These are phyloP conservation scores for Metschnikowia baotianmanensis DNA, from an alignment of 805 yeast species.

Conservation along the genomic window DNA sequence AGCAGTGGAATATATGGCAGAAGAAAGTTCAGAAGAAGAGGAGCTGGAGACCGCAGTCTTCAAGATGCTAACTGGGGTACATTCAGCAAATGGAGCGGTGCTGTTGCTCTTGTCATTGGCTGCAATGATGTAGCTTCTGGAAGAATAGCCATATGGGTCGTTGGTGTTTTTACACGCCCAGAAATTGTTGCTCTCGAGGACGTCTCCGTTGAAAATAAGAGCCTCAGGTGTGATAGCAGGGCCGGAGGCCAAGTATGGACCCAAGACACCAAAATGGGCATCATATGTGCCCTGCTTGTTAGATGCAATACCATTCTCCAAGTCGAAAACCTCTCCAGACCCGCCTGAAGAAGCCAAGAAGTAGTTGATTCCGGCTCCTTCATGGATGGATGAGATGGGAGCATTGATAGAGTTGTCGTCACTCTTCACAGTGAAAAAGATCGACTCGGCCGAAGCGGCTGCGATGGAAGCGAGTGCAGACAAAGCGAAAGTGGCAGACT, in stretches of 20 bases:
- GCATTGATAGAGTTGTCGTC: conserved; percentile 8
- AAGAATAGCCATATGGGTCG: conserved; percentile 16
- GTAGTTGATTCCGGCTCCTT: conserved; percentile 18
- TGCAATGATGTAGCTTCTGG: conserved; percentile 4
- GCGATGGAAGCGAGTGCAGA: conserved; percentile 9
- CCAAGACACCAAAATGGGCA: conserved; percentile 5
- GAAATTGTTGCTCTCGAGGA: conserved; percentile 10
- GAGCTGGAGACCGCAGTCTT: conserved; percentile 21
- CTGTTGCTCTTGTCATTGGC: conserved; percentile 6
- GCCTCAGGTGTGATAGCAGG: conserved; percentile 11
- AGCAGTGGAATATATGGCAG: not conserved
- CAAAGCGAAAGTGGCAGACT: conserved; percentile 13
- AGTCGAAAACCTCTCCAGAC: conserved; percentile 9
- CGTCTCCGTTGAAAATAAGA: conserved; percentile 6
- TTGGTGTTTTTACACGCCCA: conserved; percentile 16
- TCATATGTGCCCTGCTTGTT: conserved; percentile 5
- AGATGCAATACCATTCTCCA: conserved; percentile 7
- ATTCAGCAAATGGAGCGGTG: conserved; percentile 11
- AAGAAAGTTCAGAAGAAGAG: not conserved
- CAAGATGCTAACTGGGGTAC: conserved; percentile 8
- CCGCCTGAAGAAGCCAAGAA: conserved; percentile 8
- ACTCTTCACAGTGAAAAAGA: conserved; percentile 9
- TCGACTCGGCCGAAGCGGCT: conserved; percentile 11
- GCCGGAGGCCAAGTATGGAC: conserved; percentile 13
- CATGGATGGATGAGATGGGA: conserved; percentile 13